Base-by-base conservation (phyloP, 225 moss, liverwort and hornwort genomes). In the Pseudoscleropodium purum region DNA sequence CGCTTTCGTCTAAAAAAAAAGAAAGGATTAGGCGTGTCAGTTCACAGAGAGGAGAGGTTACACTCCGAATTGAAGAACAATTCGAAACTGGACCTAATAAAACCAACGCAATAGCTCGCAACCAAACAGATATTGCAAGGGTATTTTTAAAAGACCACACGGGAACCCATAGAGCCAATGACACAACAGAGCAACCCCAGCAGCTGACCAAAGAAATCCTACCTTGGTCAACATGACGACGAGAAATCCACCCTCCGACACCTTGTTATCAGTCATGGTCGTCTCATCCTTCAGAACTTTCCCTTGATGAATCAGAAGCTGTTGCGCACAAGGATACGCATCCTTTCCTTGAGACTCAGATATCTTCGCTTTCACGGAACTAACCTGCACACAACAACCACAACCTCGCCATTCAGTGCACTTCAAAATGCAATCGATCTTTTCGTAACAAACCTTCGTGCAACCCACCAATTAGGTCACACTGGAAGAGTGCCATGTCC, bases 141-240 rank as follows among this genome's bases (percentile, higher is more conserved):
- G 6, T 15, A 54, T 16, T 10, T 4, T 7, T 36, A n/a, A 54
- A 13, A 31, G 43, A 41, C 61, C 8, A 18, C 41, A 56, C 9
- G 33, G 45, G 31, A 72, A 41, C n/a, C 37, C 43, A 81, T 14
- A 60, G 9, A 75, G 61, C 43, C 39, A 56, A 59, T 11, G 29
- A 41, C 51, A 83, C 15, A 69, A 74, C 9, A 77, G 13, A 77
- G 45, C 16, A 63, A 75, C 5, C 57, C 57, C 61, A 49, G 17
- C 6, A 30, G 7, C 78, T 72, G 52, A 82, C n/a, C 78, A 67
- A 15, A 51, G 62, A 84, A 82, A 59, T 67, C 73, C 41, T 87
- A 98, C 98, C 98, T 99, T 99, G 8, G 98, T 99, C 90, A 99
- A 88, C 98, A 99, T 99, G 63, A 99, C 98, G 6, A 99, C 98